A percentile compares a stretch with the other conserved stretches of the same genome.
Conservation (phyloP, 140 eudicot species). For the Stevia rebaudiana region DNA sequence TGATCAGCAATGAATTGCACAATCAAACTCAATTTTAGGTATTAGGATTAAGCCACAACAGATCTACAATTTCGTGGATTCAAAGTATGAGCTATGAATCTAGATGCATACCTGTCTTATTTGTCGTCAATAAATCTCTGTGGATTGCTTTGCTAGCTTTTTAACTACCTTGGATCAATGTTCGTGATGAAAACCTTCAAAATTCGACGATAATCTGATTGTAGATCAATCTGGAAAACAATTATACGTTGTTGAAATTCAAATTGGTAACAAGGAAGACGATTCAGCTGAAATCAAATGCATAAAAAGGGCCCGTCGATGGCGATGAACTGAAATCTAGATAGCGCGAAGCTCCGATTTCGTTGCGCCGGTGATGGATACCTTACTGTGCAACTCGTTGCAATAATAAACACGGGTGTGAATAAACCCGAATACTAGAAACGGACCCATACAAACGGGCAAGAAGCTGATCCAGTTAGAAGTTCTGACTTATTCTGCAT, state of each 20-base stretch:
- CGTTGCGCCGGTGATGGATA: constrained; percentile 8
- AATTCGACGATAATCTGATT: not conserved
- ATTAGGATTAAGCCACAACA: constrained; percentile 6
- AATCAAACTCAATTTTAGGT: constrained; percentile 8
- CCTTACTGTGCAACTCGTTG: not conserved
- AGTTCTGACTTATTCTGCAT: too few relatives aligned
- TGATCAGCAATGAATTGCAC: constrained; percentile 13
- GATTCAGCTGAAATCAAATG: constrained; percentile 5
- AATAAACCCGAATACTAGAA: not conserved
- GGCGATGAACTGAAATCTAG: constrained; percentile 15
- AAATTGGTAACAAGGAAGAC: not conserved
- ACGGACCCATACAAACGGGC: too few relatives aligned
- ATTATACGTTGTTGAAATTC: not conserved
- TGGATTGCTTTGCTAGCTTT: constrained; percentile 11
- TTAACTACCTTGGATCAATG: constrained; percentile 10
- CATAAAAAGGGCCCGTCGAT: not conserved
- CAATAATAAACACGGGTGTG: not conserved
- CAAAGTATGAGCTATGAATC: not conserved
- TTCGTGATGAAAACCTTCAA: not conserved
- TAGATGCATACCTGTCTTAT: not conserved
- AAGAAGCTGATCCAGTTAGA: too few relatives aligned
- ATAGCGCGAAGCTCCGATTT: constrained; percentile 7
- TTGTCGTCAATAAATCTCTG: not conserved
- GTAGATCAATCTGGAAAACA: not conserved
- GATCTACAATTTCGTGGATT: constrained; percentile 22